Evolutionary conservation across 2,329 filamentous ascomycete genomes (phyloP).

Genomic region (Beauveria sp.): DNA sequence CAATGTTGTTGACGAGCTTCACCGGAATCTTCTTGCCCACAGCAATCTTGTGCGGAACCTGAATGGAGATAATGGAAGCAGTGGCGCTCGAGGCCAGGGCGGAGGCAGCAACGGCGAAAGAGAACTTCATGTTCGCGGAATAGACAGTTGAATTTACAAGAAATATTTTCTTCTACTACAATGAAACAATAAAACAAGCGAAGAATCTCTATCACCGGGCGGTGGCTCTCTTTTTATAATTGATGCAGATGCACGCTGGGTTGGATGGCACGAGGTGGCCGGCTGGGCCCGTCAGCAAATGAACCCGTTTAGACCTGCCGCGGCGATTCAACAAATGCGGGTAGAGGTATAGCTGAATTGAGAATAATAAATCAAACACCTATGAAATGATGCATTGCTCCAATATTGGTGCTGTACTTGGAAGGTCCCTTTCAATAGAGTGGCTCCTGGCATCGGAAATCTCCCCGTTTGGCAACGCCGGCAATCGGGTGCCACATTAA

Average conservation of each 20-base stretch:
- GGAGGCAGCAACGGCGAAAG: neutral
- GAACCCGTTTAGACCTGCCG: too few relatives aligned
- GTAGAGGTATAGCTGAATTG: neutral
- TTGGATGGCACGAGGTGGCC: neutral
- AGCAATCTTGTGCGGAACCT: neutral
- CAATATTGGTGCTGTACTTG: neutral
- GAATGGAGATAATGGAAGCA: neutral
- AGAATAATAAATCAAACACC: neutral
- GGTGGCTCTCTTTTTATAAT: neutral
- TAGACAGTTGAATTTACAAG: too few relatives aligned
- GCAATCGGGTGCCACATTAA: neutral
- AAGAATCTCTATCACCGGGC: neutral
- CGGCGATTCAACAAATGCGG: neutral
- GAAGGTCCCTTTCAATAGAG: neutral
- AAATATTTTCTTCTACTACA: too few relatives aligned
- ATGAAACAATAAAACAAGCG: neutral
- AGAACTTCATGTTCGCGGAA: neutral
- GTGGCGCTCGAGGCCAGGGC: neutral
- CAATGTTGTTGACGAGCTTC: conserved; percentile 7
- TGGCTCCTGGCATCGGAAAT: neutral
- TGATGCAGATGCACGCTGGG: neutral
- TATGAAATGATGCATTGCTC: neutral
- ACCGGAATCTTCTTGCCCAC: neutral
- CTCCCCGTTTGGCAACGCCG: neutral
- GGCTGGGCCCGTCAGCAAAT: too few relatives aligned